Conservation (phyloP, 306 rosid species). For the Quercus agrifolia region DNA sequence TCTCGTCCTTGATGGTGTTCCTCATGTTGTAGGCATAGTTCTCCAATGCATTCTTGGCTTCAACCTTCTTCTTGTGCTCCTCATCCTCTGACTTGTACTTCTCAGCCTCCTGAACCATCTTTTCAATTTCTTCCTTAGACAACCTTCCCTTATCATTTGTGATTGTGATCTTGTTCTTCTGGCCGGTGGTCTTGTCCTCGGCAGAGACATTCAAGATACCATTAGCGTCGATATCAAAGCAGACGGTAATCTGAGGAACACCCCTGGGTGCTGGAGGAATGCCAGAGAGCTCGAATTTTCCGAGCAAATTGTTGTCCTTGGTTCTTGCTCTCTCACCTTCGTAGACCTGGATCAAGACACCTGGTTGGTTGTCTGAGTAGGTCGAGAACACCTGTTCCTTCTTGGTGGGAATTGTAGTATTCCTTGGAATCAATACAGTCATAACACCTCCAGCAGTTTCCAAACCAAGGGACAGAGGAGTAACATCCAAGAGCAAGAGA, state of each 20-base stretch:
- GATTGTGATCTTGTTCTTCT: conserved; percentile 55
- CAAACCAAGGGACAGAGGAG: conserved; percentile 62
- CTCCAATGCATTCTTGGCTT: conserved; percentile 49
- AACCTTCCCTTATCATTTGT: conserved; percentile 57
- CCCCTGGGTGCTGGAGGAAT: conserved; percentile 66
- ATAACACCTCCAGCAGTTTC: conserved; percentile 62
- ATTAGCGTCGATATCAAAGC: conserved; percentile 67
- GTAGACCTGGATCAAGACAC: conserved; percentile 50
- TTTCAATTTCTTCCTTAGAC: conserved; percentile 53
- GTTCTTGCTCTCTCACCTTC: conserved; percentile 65
- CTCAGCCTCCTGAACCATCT: conserved; percentile 62
- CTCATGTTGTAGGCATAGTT: conserved; percentile 55
- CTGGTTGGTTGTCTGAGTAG: conserved; percentile 61
- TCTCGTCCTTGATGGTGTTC: conserved; percentile 49
- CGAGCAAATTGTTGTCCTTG: conserved; percentile 56
- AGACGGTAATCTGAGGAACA: conserved; percentile 47
- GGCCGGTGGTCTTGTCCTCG: conserved; percentile 47
- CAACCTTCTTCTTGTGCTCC: conserved; percentile 59
- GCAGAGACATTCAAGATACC: conserved; percentile 68
- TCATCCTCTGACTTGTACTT: conserved; percentile 67
- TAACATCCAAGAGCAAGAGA: conserved; percentile 67
- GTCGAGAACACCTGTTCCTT: conserved; percentile 69
- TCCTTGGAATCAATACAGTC: conserved; percentile 65
- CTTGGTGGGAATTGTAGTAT: conserved; percentile 67
- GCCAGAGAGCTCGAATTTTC: conserved; percentile 44